These are phyloP conservation scores for Beta macrorhiza DNA, from an alignment of 179 eudicot species.

Conservation along the genomic window DNA sequence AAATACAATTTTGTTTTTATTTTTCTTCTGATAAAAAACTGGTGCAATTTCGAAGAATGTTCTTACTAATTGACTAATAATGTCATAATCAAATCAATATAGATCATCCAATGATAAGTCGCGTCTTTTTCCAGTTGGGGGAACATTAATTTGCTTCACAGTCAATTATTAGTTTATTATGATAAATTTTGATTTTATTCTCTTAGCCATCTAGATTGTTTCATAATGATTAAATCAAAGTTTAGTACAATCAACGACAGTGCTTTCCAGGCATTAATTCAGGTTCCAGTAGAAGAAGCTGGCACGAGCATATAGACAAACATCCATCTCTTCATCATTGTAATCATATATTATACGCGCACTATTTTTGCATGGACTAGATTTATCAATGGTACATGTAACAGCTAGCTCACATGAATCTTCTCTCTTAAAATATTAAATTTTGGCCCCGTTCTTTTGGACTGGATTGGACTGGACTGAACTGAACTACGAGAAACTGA, in stretches of 20 bases:
- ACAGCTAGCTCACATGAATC: conserved; percentile 19
- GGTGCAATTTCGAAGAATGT: too few species aligned
- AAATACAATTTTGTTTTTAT: too few species aligned
- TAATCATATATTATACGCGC: background rate
- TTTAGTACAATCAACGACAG: background rate
- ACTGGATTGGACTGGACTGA: too few species aligned
- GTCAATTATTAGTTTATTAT: conserved; percentile 15
- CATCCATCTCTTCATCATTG: conserved; percentile 7
- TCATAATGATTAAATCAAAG: background rate
- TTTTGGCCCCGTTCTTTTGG: too few species aligned
- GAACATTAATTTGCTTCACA: background rate
- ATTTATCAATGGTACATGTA: background rate
- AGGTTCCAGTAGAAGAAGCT: conserved; percentile 16
- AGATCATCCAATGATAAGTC: background rate
- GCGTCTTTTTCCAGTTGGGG: background rate
- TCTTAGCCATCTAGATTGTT: background rate
- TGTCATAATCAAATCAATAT: background rate
- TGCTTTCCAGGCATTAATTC: background rate
- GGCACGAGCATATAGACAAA: conserved; percentile 21
- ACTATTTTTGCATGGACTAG: background rate
- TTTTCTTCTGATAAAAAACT: too few species aligned
- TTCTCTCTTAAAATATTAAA: background rate
- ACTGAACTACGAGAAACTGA: too few species aligned
- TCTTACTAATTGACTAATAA: background rate
- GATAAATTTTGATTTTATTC: background rate